Evolutionary conservation across 306 rosid species (phyloP), one percentile per base, ranked within the genome.

Genomic region (Ziziphus jujuba): DNA sequence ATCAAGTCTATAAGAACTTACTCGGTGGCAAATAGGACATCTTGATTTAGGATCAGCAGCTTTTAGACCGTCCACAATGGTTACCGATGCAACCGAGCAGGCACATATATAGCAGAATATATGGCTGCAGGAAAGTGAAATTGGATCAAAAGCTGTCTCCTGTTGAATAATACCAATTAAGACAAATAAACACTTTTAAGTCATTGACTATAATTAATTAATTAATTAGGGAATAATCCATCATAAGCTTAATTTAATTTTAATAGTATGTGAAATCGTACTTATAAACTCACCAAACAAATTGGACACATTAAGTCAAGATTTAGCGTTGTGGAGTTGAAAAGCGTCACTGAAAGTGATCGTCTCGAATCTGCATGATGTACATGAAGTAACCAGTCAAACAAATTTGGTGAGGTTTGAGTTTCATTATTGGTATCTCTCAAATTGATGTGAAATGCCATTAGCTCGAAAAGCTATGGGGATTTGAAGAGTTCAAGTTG

Each of bases 51-150:
- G 53, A 21, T 61, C 53, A 10, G 66, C 66, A 61, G 5, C 13
- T 35, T 43, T 44, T 11, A 61, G 34, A 36, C 66, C 66, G 40
- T 61, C 66, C 12, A 61, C 53, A 14, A 40, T 61, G 33, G 52
- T 38, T 7, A 61, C 52, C 9, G 50, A 22, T 12, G 66, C 66
- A 61, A 40, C 52, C 2, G 53, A 61, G 40, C 66, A 61, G 15
- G 53, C 66, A 61, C 66, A 61, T 53, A 61, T 61, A 23, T 61
- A 61, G 35, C 66, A 61, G 5, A 61, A 61, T 3, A 61, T 21
- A 61, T 61, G 66, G 19, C 66, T 22, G 20, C 53, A 61, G 31
- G 66, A 5, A 22, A 61, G 66, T 9, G 66, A 21, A 40, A 61
- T 21, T 40, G 66, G 66, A 20, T 61, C 66, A 22, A 61, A 61